A percentile compares a stretch with the other conserved stretches of the same genome.
Evolutionary conservation across 2,329 filamentous ascomycete genomes (phyloP).

Genomic region (Claviceps spartinae): DNA sequence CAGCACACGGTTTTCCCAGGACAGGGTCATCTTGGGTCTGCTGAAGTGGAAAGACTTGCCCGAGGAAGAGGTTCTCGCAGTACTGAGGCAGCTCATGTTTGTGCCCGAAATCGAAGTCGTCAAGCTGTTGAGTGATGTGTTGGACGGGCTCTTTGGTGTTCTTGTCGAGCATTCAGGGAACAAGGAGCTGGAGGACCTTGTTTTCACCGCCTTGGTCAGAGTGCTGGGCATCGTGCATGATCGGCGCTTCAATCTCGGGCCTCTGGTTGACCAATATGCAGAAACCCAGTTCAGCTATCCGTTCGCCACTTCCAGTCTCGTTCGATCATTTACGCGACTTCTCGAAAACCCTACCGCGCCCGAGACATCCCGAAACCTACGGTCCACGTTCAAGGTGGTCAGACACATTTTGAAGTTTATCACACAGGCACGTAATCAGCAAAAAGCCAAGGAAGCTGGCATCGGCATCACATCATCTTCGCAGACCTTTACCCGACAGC

Average conservation of each 20-base stretch:
- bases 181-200: conserved; percentile 81
- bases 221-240: conserved; percentile 91
- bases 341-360: conserved; percentile 72
- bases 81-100: conserved; percentile 76
- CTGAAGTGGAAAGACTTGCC: conserved; percentile 74
- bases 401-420: conserved; percentile 91
- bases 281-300: conserved; percentile 85
- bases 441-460: conserved; percentile 75
- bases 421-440: conserved; percentile 73
- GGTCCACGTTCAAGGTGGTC: conserved; percentile 89
- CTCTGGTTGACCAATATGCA: conserved; percentile 83
- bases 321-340: conserved; percentile 74
- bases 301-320: conserved; percentile 76
- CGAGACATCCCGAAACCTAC: conserved; percentile 68
- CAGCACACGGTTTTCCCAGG: conserved; percentile 90
- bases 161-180: conserved; percentile 83
- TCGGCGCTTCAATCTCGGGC: conserved; percentile 79
- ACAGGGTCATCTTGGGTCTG: conserved; percentile 70
- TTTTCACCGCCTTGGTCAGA: conserved; percentile 80
- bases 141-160: conserved; percentile 83
- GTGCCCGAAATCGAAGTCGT: conserved; percentile 97
- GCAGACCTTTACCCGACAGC: conserved; percentile 63
- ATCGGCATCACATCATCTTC: conserved; percentile 70
- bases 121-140: conserved; percentile 78
- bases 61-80: conserved; percentile 54